Evolutionary conservation across 106 monocot genomes (phyloP).

Genomic region (Apostasia shenzhenica): DNA sequence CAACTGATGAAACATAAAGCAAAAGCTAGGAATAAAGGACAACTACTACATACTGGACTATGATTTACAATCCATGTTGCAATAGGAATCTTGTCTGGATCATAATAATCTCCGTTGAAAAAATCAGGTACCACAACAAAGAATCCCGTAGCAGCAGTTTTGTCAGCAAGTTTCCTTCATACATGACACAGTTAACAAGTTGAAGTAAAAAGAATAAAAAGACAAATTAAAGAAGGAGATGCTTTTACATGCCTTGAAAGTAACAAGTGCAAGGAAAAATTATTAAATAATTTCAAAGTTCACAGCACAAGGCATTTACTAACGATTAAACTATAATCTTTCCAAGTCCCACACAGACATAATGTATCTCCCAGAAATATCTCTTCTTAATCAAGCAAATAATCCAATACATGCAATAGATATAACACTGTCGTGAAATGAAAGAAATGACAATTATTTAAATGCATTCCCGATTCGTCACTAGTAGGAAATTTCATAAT

Average conservation of each 20-base stretch:
- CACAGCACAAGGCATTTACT: neutral
- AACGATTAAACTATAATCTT: neutral
- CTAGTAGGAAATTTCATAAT: no score
- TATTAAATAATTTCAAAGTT: neutral
- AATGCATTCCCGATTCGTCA: no score
- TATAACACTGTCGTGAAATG: no score
- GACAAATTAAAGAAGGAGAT: neutral
- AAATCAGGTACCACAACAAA: slow-evolving; percentile 76
- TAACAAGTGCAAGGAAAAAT: neutral
- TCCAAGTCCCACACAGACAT: no score
- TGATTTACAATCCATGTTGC: slow-evolving; percentile 24
- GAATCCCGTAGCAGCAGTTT: slow-evolving; percentile 54
- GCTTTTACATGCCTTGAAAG: neutral
- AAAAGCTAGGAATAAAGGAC: neutral
- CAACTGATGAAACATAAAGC: neutral
- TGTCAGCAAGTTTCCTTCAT: slow-evolving; percentile 20
- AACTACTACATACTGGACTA: slow-evolving; percentile 13
- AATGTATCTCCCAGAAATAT: no score
- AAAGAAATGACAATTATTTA: no score
- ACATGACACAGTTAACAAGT: neutral
- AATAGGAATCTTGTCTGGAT: slow-evolving; percentile 17
- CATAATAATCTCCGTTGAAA: slow-evolving; percentile 46
- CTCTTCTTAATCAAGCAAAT: no score
- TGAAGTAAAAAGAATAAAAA: neutral
- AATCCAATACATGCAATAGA: no score